Evolutionary conservation across 78 protist genomes (phyloP).

Genomic region (Dictyostelium discoideum): dicty_2.7 NC_007088.5:1742001-1742500

Average conservation of each 20-base stretch:
- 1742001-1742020: conserved; percentile 10
- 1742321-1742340: conserved; percentile 53
- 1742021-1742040: conserved; percentile 23
- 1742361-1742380: conserved; percentile 45
- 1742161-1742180: conserved; percentile 24
- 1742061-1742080: conserved; percentile 66
- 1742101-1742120: conserved; percentile 29
- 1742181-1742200: conserved; percentile 8
- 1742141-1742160: background rate
- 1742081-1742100: conserved; percentile 51
- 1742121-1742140: background rate
- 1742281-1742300: conserved; percentile 56
- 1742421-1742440: background rate
- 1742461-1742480: conserved; percentile 26
- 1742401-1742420: conserved; percentile 49
- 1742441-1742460: background rate
- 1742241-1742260: conserved; percentile 8
- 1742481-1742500: conserved; percentile 26
- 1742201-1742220: background rate
- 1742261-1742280: background rate
- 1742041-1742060: conserved; percentile 67
- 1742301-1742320: conserved; percentile 55
- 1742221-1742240: background rate
- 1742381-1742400: conserved; percentile 48
- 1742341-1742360: conserved; percentile 58